Percentiles rank a stretch among this genome's conserved stretches.
Evolutionary conservation across 129 eudicot species (phyloP).

Genomic region (Centella asiatica): DNA sequence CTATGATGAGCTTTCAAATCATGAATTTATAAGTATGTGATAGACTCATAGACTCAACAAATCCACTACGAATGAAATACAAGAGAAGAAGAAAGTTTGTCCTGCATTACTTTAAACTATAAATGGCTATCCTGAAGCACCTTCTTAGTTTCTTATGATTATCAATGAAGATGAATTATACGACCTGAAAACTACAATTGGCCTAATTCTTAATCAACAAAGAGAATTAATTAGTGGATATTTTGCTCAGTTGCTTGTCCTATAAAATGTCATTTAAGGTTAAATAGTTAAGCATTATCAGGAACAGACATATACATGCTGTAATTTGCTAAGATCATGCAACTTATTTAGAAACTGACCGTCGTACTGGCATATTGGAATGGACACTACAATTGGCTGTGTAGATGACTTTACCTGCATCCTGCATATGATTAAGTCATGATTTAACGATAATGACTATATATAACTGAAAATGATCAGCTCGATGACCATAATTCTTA

Average conservation of each 20-base stretch:
- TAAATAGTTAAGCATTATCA: background rate
- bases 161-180: too few species aligned
- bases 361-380: conserved; percentile 80
- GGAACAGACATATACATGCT: conserved; percentile 1
- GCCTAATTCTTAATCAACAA: background rate
- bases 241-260: background rate
- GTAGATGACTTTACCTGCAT: conserved; percentile 88
- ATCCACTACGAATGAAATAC: too few species aligned
- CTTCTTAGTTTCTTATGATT: too few species aligned
- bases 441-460: background rate
- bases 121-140: too few species aligned
- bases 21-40: too few species aligned
- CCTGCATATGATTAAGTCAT: conserved; percentile 34
- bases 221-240: background rate
- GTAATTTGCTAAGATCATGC: background rate
- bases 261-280: background rate
- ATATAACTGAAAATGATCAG: background rate
- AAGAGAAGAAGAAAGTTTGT: too few species aligned
- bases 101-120: too few species aligned
- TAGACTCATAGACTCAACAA: too few species aligned
- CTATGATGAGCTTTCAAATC: too few species aligned
- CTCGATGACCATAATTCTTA: too few species aligned
- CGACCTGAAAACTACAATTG: too few species aligned
- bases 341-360: conserved; percentile 41
- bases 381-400: conserved; percentile 76